Evolutionary conservation across 805 yeast species (phyloP).

Genomic region (Wickerhamomyces chaumierensis): DNA sequence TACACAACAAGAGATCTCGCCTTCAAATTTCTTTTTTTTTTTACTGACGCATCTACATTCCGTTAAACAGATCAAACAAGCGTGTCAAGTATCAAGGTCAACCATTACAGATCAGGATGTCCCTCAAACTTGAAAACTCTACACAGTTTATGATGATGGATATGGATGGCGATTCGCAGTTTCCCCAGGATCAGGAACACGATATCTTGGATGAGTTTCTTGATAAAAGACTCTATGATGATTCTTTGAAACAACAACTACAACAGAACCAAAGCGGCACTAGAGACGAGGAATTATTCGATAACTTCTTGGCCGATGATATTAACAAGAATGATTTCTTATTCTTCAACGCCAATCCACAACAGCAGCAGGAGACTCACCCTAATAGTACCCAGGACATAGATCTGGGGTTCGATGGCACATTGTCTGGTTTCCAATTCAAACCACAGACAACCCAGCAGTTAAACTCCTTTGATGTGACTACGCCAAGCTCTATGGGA

Average conservation of each 20-base stretch:
- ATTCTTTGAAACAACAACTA: conserved; percentile 1
- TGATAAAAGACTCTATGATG: conserved; percentile 17
- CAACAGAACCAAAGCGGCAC: conserved; percentile 1
- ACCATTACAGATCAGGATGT: conserved; percentile 1
- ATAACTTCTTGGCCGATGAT: conserved; percentile 15
- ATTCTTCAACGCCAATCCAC: conserved; percentile 4
- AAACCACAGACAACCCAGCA: background rate
- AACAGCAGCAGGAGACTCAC: background rate
- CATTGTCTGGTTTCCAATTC: background rate
- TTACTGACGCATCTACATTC: no score
- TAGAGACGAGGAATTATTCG: conserved; percentile 16
- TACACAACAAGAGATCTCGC: no score
- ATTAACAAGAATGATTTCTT: conserved; percentile 14
- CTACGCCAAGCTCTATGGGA: conserved; percentile 8
- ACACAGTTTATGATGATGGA: conserved; percentile 1
- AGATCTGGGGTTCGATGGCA: background rate
- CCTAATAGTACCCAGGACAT: background rate
- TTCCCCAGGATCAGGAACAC: conserved; percentile 16
- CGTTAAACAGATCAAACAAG: no score
- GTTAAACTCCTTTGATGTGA: conserved; percentile 2
- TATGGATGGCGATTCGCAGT: background rate
- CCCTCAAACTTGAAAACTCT: conserved; percentile 14
- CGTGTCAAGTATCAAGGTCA: no score
- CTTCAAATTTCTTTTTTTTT: no score
- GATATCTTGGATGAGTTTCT: conserved; percentile 42